Percentiles rank a stretch among this genome's conserved stretches.
Evolutionary conservation across 2,329 filamentous ascomycete genomes (phyloP).

Genomic region (Botrytis hyacinthi): DNA sequence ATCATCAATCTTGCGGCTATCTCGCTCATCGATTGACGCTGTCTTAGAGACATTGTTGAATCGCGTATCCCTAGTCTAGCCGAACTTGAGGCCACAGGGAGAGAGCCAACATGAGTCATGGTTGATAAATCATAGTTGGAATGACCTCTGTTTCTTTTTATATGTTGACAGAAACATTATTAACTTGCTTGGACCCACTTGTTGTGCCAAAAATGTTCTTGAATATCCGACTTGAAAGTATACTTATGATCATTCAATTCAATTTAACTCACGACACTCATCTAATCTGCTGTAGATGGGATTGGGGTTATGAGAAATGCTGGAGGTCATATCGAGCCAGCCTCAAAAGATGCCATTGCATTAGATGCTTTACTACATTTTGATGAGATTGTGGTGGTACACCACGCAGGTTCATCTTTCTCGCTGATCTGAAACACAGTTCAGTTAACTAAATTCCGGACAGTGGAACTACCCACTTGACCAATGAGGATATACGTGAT

Average conservation of each 20-base stretch:
- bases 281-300: constrained; percentile 20
- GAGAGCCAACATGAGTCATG: constrained; percentile 6
- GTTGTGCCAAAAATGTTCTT: constrained; percentile 22
- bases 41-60: neutral
- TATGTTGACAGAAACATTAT: neutral
- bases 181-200: constrained; percentile 22
- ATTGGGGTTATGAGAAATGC: constrained; percentile 31
- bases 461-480: constrained; percentile 32
- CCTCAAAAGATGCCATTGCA: constrained; percentile 30
- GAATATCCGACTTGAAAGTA: constrained; percentile 21
- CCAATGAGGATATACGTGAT: constrained; percentile 28
- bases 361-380: constrained; percentile 30
- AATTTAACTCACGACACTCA: no score
- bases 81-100: constrained; percentile 13
- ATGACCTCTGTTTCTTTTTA: neutral
- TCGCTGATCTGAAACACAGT: neutral
- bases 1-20: neutral
- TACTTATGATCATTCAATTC: neutral
- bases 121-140: constrained; percentile 12
- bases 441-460: constrained; percentile 18
- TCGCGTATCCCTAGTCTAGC: constrained; percentile 22
- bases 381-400: constrained; percentile 34
- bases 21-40: no score
- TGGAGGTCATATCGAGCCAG: constrained; percentile 31
- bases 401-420: constrained; percentile 33